phyloP scores from a whole-genome alignment of 768 basidiomycete species.

The Tubosaeta sp. region DNA sequence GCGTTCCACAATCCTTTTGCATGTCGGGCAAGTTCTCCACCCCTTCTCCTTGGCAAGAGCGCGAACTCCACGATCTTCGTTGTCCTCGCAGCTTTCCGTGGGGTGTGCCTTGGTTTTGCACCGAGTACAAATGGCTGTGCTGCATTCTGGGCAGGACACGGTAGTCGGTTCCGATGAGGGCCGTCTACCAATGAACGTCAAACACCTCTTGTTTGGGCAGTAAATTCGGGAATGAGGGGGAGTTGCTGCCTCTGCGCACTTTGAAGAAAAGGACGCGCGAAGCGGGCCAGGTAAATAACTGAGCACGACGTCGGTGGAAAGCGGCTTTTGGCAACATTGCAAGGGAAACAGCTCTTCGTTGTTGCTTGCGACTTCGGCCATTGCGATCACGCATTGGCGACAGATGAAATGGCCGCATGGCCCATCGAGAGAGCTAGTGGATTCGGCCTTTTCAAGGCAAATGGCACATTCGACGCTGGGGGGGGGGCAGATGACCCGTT shows the following conservation, averaged over 20 bases:
- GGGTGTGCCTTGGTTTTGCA: conserved; percentile 49
- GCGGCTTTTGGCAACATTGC: conserved; percentile 43
- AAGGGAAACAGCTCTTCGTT: conserved; percentile 52
- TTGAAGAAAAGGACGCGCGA: conserved; percentile 35
- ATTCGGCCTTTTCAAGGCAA: conserved; percentile 35
- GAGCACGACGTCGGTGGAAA: conserved; percentile 29
- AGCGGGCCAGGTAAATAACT: conserved; percentile 31
- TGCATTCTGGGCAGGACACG: conserved; percentile 40
- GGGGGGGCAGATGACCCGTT: too few species aligned
- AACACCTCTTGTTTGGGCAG: conserved; percentile 44
- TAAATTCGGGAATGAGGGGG: conserved; percentile 45
- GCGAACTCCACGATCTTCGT: conserved; percentile 38
- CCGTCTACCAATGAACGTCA: conserved; percentile 43
- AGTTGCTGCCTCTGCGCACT: conserved; percentile 45
- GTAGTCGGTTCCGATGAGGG: conserved; percentile 22
- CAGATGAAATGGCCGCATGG: conserved; percentile 50
- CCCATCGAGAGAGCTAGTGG: conserved; percentile 27
- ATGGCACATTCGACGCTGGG: conserved; percentile 34
- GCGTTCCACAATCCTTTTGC: conserved; percentile 52
- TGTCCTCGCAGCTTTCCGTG: conserved; percentile 38
- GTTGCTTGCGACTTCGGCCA: conserved; percentile 39
- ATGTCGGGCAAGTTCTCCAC: conserved; percentile 64
- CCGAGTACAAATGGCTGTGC: conserved; percentile 36
- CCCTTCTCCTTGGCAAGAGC: conserved; percentile 41
- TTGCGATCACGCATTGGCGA: conserved; percentile 36